phyloP scores from a whole-genome alignment of 2,329 filamentous ascomycete species.

The Aschersonia sp. region DNA sequence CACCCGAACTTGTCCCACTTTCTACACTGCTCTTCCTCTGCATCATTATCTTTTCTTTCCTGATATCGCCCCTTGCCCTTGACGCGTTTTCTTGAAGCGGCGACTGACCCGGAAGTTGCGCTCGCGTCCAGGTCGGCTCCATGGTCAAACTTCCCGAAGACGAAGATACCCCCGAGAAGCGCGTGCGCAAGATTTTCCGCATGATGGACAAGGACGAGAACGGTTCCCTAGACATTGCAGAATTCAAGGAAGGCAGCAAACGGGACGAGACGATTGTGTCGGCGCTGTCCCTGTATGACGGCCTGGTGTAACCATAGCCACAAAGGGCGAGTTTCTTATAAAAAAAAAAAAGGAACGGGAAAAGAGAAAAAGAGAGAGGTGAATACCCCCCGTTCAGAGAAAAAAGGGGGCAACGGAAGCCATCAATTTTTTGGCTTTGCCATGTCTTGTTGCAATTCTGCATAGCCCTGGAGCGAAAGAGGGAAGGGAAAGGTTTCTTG shows the following conservation, averaged over 20 bases:
- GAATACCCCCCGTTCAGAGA: background rate
- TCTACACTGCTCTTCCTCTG: background rate
- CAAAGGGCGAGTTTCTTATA: background rate
- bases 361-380: background rate
- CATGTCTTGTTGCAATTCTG: background rate
- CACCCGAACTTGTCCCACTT: background rate
- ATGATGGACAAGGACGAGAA: conserved; percentile 99
- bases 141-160: conserved; percentile 99
- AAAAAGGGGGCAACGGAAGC: background rate
- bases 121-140: conserved; percentile 60
- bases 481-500: background rate
- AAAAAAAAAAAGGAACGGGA: background rate
- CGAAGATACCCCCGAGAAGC: conserved; percentile 97
- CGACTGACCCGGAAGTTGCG: background rate
- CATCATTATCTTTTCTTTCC: background rate
- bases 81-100: too few relatives aligned
- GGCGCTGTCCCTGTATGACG: conserved; percentile 89
- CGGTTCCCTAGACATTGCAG: conserved; percentile 86
- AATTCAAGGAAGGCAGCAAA: conserved; percentile 99
- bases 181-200: conserved; percentile 92
- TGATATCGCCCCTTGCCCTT: too few relatives aligned
- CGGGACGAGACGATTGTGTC: conserved; percentile 98
- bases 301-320: conserved; percentile 52
- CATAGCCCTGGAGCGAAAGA: background rate
- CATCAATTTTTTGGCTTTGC: background rate